These are phyloP conservation scores for Arthonia radiata DNA, from an alignment of 495 filamentous ascomycete genomes.

Conservation along the genomic window DNA sequence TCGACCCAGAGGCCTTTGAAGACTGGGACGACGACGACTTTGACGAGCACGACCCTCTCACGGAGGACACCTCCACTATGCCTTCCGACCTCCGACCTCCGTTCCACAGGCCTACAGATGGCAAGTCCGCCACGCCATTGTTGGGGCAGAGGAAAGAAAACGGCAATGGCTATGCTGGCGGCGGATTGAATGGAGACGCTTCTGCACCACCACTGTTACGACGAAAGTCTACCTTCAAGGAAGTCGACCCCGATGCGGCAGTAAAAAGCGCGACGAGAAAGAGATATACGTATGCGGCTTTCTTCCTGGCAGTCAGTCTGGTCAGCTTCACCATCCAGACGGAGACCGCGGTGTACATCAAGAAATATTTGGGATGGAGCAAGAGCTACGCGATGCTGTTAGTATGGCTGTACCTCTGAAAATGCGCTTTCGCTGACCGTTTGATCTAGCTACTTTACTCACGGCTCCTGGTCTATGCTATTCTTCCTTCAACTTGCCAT, in stretches of 20 bases:
- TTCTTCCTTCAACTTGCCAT: conserved; percentile 70
- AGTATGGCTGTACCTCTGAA: conserved; percentile 13
- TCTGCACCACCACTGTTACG: conserved; percentile 19
- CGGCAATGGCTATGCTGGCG: conserved; percentile 8
- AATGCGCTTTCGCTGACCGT: conserved; percentile 1
- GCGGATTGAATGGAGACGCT: conserved; percentile 7
- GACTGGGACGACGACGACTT: too few relatives aligned
- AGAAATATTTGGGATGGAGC: conserved; percentile 69
- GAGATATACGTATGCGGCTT: conserved; percentile 65
- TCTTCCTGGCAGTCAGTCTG: conserved; percentile 59
- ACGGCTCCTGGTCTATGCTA: conserved; percentile 74
- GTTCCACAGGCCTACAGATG: conserved; percentile 23
- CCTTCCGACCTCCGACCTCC: conserved; percentile 18
- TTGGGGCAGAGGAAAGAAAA: conserved; percentile 9
- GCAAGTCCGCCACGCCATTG: conserved; percentile 27
- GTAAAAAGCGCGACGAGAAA: conserved; percentile 35
- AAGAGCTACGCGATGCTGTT: conserved; percentile 97
- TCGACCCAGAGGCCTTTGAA: too few relatives aligned
- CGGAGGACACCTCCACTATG: conserved; percentile 7
- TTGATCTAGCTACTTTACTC: conserved; percentile 49
- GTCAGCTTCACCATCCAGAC: conserved; percentile 74
- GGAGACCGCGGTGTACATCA: conserved; percentile 81
- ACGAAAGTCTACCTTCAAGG: conserved; percentile 33
- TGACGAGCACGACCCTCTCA: conserved; percentile 1
- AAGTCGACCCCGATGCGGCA: conserved; percentile 32